Evolutionary conservation across 2,329 filamentous ascomycete genomes (phyloP).

Genomic region (Colletotrichum aenigma): DNA sequence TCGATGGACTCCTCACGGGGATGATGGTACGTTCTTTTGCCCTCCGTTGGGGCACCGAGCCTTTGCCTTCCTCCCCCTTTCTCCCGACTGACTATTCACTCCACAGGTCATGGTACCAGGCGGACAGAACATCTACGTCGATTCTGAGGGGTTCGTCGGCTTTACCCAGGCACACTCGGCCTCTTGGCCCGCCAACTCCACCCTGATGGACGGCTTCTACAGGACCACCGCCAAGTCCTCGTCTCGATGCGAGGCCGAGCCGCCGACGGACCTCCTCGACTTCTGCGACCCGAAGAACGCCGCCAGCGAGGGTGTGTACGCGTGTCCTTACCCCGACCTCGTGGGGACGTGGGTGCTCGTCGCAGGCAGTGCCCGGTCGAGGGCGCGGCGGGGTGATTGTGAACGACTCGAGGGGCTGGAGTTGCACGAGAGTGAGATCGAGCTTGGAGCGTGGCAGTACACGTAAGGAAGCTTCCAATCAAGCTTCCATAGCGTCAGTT

Average conservation of each 20-base stretch:
- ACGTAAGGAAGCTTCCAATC: not conserved
- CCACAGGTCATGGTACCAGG: conserved; percentile 61
- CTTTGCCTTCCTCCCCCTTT: too few relatives aligned
- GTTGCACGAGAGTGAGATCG: conserved; percentile 26
- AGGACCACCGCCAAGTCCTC: conserved; percentile 25
- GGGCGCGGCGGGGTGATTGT: conserved; percentile 32
- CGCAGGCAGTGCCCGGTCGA: not conserved
- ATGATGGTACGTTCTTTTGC: conserved; percentile 29
- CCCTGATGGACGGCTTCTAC: conserved; percentile 51
- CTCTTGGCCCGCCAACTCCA: conserved; percentile 53
- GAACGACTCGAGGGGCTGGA: conserved; percentile 34
- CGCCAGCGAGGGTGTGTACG: conserved; percentile 18
- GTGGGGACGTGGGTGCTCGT: not conserved
- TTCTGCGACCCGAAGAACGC: conserved; percentile 11
- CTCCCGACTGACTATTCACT: not conserved
- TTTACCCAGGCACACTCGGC: conserved; percentile 62
- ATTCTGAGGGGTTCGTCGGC: conserved; percentile 54
- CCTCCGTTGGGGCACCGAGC: too few relatives aligned
- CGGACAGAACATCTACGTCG: conserved; percentile 66
- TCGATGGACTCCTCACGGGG: conserved; percentile 30
- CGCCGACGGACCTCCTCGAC: not conserved
- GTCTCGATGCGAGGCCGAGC: conserved; percentile 3
- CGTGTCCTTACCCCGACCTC: not conserved
- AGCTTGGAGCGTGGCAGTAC: conserved; percentile 44
- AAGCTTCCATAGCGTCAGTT: fast-evolving